Conservation (phyloP, 1,284 basidiomycete species). For the Austropuccinia psidii region DNA sequence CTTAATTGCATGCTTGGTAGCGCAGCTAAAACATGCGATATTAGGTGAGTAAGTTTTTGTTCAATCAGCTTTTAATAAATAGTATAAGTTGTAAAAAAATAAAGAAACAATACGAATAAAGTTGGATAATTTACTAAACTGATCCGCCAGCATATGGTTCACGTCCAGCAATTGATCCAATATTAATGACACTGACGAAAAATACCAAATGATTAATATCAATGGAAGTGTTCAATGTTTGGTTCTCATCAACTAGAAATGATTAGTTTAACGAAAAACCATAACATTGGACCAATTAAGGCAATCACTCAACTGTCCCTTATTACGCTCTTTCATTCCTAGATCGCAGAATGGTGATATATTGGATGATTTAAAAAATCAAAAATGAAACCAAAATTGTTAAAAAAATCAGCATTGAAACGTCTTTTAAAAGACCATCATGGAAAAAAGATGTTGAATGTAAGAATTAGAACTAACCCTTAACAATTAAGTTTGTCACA, state of each 20-base stretch:
- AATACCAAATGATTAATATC: neutral
- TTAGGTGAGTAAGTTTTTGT: neutral
- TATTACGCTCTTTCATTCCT: slow-evolving; percentile 81
- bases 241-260: too few species aligned
- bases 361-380: neutral
- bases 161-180: slow-evolving; percentile 84
- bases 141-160: slow-evolving; percentile 81
- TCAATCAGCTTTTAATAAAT: neutral
- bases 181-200: slow-evolving; percentile 65
- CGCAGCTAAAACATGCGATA: slow-evolving; percentile 54
- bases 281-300: neutral
- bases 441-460: neutral
- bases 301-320: slow-evolving; percentile 58
- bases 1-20: slow-evolving; percentile 79
- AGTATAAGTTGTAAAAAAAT: neutral
- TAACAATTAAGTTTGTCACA: slow-evolving; percentile 27
- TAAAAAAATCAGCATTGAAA: neutral
- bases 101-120: too few species aligned
- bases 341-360: slow-evolving; percentile 18
- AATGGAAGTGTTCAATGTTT: too few species aligned
- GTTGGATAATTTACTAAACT: slow-evolving; percentile 51
- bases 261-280: too few species aligned
- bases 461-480: neutral
- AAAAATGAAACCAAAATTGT: neutral
- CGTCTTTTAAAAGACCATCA: slow-evolving; percentile 23